Conservation (phyloP, 2,329 filamentous ascomycete genomes). For the Cryoendolithus antarcticus region DNA sequence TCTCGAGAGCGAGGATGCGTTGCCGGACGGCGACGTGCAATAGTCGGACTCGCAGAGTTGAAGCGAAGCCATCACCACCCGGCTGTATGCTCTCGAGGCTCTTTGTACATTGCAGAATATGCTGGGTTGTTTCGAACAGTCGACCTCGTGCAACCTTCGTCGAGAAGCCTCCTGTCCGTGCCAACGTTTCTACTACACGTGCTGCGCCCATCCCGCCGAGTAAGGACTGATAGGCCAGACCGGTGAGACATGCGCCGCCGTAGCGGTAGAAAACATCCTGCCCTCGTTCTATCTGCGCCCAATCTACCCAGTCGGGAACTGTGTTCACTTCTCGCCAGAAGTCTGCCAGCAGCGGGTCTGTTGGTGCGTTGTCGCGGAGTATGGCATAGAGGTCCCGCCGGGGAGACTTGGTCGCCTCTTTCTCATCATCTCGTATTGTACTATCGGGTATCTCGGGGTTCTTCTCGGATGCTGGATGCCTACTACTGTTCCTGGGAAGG, state of each 20-base stretch:
- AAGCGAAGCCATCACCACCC: slow-evolving; percentile 52
- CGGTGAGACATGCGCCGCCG: slow-evolving; percentile 53
- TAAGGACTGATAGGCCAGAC: slow-evolving; percentile 51
- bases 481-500: slow-evolving; percentile 27
- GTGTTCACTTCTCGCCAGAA: slow-evolving; percentile 58
- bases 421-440: slow-evolving; percentile 5
- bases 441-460: slow-evolving; percentile 8
- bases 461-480: slow-evolving; percentile 15
- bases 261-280: slow-evolving; percentile 71
- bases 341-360: slow-evolving; percentile 42
- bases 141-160: slow-evolving; percentile 53
- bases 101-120: slow-evolving; percentile 58
- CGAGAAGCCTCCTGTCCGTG: slow-evolving; percentile 62
- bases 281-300: slow-evolving; percentile 60
- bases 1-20: slow-evolving; percentile 49
- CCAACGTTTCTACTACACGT: slow-evolving; percentile 60
- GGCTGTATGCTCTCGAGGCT: slow-evolving; percentile 55
- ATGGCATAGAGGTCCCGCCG: slow-evolving; percentile 51
- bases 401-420: slow-evolving; percentile 18
- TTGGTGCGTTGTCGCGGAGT: slow-evolving; percentile 44
- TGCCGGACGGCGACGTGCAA: slow-evolving; percentile 56
- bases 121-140: slow-evolving; percentile 61
- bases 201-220: slow-evolving; percentile 61
- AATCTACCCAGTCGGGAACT: slow-evolving; percentile 64
- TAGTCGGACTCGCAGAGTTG: slow-evolving; percentile 55